Conservation (phyloP, 75 land plant species). For the Cupressus sempervirens region DNA sequence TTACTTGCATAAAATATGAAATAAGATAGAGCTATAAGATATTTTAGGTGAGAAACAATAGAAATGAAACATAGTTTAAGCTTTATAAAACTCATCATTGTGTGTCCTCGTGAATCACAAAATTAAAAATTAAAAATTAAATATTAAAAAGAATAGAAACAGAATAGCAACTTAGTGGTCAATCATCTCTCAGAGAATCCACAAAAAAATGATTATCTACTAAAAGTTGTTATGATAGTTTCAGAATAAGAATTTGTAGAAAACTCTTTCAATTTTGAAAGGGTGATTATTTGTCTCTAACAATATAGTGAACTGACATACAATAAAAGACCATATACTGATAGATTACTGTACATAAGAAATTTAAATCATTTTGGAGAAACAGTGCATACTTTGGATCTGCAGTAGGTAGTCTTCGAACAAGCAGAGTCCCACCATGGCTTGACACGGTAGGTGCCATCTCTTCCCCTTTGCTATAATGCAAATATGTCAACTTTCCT, state of each 20-base stretch:
- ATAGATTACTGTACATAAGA: neutral
- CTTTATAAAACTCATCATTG: neutral
- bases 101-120: neutral
- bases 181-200: neutral
- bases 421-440: conserved; percentile 77
- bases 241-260: neutral
- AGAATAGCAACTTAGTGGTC: neutral
- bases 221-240: neutral
- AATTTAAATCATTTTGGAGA: neutral
- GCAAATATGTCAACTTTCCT: conserved; percentile 66
- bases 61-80: neutral
- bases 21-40: neutral
- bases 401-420: conserved; percentile 67
- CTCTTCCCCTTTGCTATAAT: conserved; percentile 70
- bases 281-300: neutral
- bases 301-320: neutral
- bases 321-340: neutral
- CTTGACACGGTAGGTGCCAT: conserved; percentile 74
- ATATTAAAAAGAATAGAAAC: neutral
- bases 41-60: neutral
- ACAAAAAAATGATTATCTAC: neutral
- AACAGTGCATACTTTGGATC: conserved; percentile 51
- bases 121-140: neutral
- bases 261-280: neutral
- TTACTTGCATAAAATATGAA: neutral